These are phyloP conservation scores for Leptodermis oblonga DNA, from an alignment of 257 asterid genomes.

Conservation along the genomic window DNA sequence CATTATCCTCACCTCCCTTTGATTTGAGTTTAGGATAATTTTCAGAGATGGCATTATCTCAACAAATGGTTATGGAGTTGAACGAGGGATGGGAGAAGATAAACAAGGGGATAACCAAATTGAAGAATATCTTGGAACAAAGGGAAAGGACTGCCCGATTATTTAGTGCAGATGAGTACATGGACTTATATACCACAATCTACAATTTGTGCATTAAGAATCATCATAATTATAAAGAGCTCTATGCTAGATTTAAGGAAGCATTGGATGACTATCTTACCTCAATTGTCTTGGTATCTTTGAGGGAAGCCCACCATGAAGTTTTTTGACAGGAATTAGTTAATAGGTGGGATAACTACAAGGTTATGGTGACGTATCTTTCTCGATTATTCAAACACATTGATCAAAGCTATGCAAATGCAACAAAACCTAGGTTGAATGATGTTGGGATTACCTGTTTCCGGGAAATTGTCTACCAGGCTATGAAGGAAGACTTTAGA, in stretches of 20 bases:
- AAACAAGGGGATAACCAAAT: too few relatives aligned
- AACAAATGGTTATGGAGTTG: conserved; percentile 20
- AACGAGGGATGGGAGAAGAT: conserved; percentile 47
- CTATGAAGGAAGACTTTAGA: conserved; percentile 32
- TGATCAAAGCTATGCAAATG: too few relatives aligned
- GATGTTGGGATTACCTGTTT: conserved; percentile 46
- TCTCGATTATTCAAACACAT: conserved; percentile 50
- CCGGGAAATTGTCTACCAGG: conserved; percentile 40
- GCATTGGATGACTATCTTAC: conserved; percentile 34
- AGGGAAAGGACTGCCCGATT: conserved; percentile 1
- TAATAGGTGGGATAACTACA: conserved; percentile 47
- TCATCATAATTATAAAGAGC: conserved; percentile 35
- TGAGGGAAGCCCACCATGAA: conserved; percentile 45
- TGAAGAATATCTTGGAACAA: conserved; percentile 44
- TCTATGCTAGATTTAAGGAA: conserved; percentile 41
- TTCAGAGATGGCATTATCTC: too few relatives aligned
- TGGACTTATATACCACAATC: conserved; percentile 41
- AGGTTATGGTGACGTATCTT: conserved; percentile 55
- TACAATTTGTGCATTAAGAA: conserved; percentile 43
- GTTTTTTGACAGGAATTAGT: conserved; percentile 50
- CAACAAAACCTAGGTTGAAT: too few relatives aligned
- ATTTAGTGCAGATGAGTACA: conserved; percentile 41
- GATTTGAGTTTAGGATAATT: too few relatives aligned
- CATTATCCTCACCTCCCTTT: too few relatives aligned
- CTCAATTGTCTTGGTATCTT: conserved; percentile 35